Percentiles rank a stretch among this genome's conserved stretches.
phyloP scores from a whole-genome alignment of 2,329 filamentous ascomycete species.

The Cladosporium cucumerinum region DNA sequence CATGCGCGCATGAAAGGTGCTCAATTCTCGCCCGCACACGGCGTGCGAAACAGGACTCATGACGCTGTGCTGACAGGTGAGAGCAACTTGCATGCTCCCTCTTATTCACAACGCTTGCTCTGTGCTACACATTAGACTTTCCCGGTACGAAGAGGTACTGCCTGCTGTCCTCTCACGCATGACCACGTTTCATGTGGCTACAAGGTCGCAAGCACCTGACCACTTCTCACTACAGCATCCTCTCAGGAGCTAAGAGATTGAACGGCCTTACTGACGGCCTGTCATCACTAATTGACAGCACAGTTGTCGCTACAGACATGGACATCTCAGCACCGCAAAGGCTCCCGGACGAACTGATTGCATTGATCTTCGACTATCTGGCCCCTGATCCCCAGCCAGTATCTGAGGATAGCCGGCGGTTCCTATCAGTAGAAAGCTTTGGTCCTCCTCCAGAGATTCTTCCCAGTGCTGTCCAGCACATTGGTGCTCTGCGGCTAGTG shows the following conservation, averaged over 20 bases:
- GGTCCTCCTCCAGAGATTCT: constrained; percentile 42
- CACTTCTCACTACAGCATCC: neutral
- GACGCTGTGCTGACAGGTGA: constrained; percentile 12
- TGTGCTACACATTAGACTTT: constrained; percentile 4
- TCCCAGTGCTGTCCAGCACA: constrained; percentile 42
- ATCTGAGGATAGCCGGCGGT: constrained; percentile 49
- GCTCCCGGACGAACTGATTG: constrained; percentile 50
- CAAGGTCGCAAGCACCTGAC: constrained; percentile 16
- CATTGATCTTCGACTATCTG: constrained; percentile 51
- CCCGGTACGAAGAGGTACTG: neutral
- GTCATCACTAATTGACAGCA: neutral
- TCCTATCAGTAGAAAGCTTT: constrained; percentile 53
- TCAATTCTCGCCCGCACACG: constrained; percentile 3
- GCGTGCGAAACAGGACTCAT: constrained; percentile 4
- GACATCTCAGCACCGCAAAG: constrained; percentile 17
- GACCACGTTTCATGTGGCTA: constrained; percentile 13
- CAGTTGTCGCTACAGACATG: constrained; percentile 27
- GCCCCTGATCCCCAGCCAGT: constrained; percentile 51
- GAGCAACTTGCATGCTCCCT: constrained; percentile 3
- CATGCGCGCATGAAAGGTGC: constrained; percentile 7
- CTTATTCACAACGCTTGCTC: neutral
- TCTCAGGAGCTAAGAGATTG: neutral
- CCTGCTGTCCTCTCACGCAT: constrained; percentile 10
- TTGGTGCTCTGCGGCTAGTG: constrained; percentile 47
- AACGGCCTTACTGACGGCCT: constrained; percentile 1